These are phyloP conservation scores for Aspergillus sp. DNA, from an alignment of 2,329 filamentous ascomycete species.

Conservation along the genomic window DNA sequence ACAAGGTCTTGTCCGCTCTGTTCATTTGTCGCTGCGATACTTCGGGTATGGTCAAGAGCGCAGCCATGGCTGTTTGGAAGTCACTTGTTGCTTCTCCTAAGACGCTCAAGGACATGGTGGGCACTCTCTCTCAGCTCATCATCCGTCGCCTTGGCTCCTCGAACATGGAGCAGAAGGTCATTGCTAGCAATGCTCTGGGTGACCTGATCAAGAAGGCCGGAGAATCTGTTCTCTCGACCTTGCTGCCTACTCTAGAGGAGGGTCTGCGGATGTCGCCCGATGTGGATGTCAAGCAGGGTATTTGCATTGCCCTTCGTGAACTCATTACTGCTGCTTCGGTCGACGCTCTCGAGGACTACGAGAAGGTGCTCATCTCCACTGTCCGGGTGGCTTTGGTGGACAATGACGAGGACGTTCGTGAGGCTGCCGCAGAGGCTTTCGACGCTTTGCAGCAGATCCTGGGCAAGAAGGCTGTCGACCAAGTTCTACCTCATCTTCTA, in stretches of 20 bases:
- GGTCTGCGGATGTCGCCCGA: conserved; percentile 85
- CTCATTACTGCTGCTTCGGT: conserved; percentile 85
- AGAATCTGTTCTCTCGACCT: conserved; percentile 81
- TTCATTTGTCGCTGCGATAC: conserved; percentile 99
- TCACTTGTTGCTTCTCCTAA: conserved; percentile 87
- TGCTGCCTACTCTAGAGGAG: conserved; percentile 89
- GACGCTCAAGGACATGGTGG: conserved; percentile 91
- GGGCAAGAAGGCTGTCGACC: conserved; percentile 91
- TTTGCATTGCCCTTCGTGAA: conserved; percentile 92
- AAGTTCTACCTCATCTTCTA: conserved; percentile 89
- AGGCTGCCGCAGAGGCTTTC: conserved; percentile 95
- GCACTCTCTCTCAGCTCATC: conserved; percentile 90
- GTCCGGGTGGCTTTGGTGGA: conserved; percentile 92
- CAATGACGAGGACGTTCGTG: conserved; percentile 82
- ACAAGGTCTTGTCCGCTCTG: conserved; percentile 94
- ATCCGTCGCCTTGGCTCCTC: conserved; percentile 91
- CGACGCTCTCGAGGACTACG: conserved; percentile 88
- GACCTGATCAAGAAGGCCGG: conserved; percentile 97
- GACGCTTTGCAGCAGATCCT: conserved; percentile 91
- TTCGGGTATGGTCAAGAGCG: conserved; percentile 82
- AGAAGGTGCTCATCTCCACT: conserved; percentile 91
- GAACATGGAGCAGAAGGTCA: conserved; percentile 98
- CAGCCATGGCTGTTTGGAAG: conserved; percentile 94
- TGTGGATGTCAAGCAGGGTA: conserved; percentile 91
- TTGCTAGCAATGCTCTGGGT: conserved; percentile 93